Percentiles rank a stretch among this genome's conserved stretches.
phyloP scores from a whole-genome alignment of 2,329 filamentous ascomycete genomes.

The Cryoendolithus antarcticus region DNA sequence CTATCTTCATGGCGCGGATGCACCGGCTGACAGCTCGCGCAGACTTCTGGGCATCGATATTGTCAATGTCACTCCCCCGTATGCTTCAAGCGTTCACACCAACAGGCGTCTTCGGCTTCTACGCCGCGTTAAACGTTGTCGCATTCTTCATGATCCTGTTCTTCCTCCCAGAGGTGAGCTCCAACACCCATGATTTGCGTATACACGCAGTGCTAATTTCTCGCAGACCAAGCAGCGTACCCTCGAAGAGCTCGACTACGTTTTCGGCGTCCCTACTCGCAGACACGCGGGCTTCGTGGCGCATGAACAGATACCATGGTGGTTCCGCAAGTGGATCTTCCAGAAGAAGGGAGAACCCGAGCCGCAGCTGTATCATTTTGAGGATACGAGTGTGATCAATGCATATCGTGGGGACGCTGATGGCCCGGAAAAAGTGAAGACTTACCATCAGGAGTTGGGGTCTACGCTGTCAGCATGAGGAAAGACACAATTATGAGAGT shows the following conservation, averaged over 20 bases:
- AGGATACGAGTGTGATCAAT: constrained; percentile 7
- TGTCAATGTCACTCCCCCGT: constrained; percentile 39
- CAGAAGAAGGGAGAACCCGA: constrained; percentile 3
- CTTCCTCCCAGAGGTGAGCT: constrained; percentile 19
- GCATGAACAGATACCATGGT: constrained; percentile 29
- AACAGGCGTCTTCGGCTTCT: constrained; percentile 49
- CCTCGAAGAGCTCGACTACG: constrained; percentile 35
- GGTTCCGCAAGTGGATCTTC: constrained; percentile 23
- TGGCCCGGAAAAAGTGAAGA: neutral
- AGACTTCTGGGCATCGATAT: constrained; percentile 36
- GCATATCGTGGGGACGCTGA: neutral
- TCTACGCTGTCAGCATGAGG: no score
- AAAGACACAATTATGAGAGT: no score
- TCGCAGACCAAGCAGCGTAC: constrained; percentile 29
- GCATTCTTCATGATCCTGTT: constrained; percentile 54
- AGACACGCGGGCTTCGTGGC: constrained; percentile 13
- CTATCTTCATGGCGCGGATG: no score
- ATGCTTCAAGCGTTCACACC: constrained; percentile 36
- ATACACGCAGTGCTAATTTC: constrained; percentile 12
- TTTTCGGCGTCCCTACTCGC: constrained; percentile 38
- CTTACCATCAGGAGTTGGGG: neutral
- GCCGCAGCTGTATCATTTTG: constrained; percentile 27
- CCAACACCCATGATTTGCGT: neutral
- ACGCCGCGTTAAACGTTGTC: constrained; percentile 44
- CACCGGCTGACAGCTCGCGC: constrained; percentile 2